Conservation (phyloP, 495 filamentous ascomycete genomes). For the Tuber calosporum region DNA sequence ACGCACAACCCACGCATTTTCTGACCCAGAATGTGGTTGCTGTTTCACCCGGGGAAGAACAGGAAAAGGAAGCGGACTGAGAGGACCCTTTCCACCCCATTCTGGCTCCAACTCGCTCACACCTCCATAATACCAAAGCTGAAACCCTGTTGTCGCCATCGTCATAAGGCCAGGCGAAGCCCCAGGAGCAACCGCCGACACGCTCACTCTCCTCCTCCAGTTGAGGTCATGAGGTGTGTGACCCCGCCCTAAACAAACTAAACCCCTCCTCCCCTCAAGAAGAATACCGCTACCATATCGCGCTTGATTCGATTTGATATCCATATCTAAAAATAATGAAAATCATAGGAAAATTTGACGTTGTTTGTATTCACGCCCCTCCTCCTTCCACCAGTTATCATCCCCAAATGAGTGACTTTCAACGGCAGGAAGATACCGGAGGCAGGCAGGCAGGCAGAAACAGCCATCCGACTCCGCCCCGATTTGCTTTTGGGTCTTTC, state of each 20-base stretch:
- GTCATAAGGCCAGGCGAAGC: not conserved
- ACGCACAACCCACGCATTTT: not conserved
- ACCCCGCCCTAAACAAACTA: not conserved
- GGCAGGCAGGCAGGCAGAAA: not conserved
- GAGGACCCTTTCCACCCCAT: not conserved
- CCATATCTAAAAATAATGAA: not conserved
- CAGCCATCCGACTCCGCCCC: not conserved
- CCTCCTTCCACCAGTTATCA: not conserved
- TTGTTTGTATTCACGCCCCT: not conserved
- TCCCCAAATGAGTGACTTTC: not conserved
- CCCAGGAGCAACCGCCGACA: not conserved
- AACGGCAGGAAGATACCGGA: not conserved
- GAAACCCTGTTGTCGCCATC: not conserved
- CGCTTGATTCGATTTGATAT: not conserved
- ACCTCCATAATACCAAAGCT: not conserved
- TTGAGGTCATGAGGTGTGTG: slow-evolving; percentile 1
- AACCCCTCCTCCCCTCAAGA: not conserved
- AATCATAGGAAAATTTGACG: not conserved
- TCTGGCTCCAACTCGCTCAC: not conserved
- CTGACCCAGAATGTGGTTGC: not conserved
- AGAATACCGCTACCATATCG: not conserved
- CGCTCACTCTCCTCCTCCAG: not conserved
- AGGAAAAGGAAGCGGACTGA: not conserved
- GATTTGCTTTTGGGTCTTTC: too few species aligned
- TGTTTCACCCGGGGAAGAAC: not conserved